Base-by-base conservation (phyloP, 495 filamentous ascomycete genomes). In the Hyaloscypha finlandica region DNA sequence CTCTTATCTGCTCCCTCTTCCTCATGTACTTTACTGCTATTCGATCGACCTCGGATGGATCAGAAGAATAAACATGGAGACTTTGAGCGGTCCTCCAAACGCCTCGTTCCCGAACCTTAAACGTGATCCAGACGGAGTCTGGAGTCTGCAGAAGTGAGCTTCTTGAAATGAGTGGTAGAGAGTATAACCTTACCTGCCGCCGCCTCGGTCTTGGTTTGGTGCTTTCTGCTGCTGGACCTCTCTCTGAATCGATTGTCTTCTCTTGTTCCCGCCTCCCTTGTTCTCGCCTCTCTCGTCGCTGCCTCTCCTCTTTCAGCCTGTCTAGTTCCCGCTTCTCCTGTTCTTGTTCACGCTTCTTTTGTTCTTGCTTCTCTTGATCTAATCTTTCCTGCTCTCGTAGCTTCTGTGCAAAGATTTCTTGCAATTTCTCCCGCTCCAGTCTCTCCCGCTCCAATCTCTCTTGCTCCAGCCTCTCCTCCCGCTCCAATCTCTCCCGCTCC, bases 11-110 rank as follows among this genome's bases (percentile, higher is more conserved):
- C 11, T 65, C 52, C 42, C 31, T 53, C 60, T 68, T 68, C n/a
- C 51, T 53, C 29, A 64, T 68, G 14, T 68, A 59, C 61, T 63
- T 68, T 25, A 58, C 51, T 11, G 53, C 54, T 64, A 68, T 52
- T 58, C 66, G 53, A 51, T 64, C 60, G 35, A 68, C 35, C 60
- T 68, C 53, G 53, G 60, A 68, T 51, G 35, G 37, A 59, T 63
- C 25, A 51, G 58, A 64, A 29, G 60, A 51, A 56, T 68, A 9
- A 33, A 68, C 32, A 42, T 31, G 25, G 52, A 68, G 53, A 53
- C 57, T 60, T 31, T 58, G 53, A 35, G 48, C 53, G 55, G 35
- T 61, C 35, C 60, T 68, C 60, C 66, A 68, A 59, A 63, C 39
- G 37, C 53, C 66, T 59, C 60, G 20, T 25, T 25, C 25, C 25